A percentile compares a stretch with the other conserved stretches of the same genome.
phyloP scores from a whole-genome alignment of 2,329 filamentous ascomycete species.

The Fusarium algeriense region DNA sequence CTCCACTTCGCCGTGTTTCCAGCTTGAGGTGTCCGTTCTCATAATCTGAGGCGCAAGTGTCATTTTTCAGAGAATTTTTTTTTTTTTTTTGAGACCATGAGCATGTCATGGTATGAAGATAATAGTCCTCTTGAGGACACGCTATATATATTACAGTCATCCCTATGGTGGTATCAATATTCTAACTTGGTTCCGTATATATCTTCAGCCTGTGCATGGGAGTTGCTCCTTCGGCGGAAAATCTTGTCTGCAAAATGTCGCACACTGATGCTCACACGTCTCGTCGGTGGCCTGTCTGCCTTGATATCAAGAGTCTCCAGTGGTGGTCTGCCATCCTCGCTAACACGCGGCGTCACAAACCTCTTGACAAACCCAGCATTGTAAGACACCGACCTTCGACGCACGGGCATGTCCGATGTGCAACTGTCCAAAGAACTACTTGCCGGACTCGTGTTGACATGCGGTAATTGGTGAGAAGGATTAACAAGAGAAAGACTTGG shows the following conservation, averaged over 20 bases:
- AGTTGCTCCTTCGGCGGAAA: conserved; percentile 48
- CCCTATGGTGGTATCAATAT: conserved; percentile 38
- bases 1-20: conserved; percentile 35
- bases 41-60: neutral
- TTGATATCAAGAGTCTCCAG: conserved; percentile 38
- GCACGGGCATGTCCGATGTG: conserved; percentile 35
- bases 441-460: conserved; percentile 33
- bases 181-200: conserved; percentile 43
- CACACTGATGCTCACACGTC: conserved; percentile 47
- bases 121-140: conserved; percentile 15
- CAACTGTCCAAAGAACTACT: conserved; percentile 32
- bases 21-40: conserved; percentile 7
- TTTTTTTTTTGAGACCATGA: neutral
- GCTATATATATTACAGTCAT: conserved; percentile 39
- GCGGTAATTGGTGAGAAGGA: conserved; percentile 29
- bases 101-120: neutral
- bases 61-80: neutral
- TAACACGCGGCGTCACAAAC: conserved; percentile 42
- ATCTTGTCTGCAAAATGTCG: conserved; percentile 47
- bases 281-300: conserved; percentile 40
- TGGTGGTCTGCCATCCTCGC: conserved; percentile 43
- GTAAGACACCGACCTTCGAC: conserved; percentile 45
- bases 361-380: conserved; percentile 43
- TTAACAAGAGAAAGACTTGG: conserved; percentile 31
- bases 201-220: conserved; percentile 45